Evolutionary conservation across 257 asterid genomes (phyloP).

Genomic region (Ophiorrhiza pumila): DNA sequence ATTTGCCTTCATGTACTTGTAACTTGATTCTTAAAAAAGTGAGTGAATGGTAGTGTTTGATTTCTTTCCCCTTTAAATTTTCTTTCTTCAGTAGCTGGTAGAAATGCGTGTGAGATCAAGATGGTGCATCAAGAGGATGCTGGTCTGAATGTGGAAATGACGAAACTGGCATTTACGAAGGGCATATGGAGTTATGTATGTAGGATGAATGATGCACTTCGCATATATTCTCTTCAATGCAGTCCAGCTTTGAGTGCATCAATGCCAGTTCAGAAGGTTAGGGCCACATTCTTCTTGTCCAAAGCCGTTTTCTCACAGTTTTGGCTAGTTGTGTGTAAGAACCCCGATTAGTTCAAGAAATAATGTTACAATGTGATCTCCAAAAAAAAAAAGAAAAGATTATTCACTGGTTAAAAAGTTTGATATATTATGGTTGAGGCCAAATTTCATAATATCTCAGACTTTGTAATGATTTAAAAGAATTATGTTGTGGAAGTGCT

Average conservation of each 20-base stretch:
- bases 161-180: slow-evolving; percentile 76
- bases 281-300: slow-evolving; percentile 1
- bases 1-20: not conserved
- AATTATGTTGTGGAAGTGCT: not conserved
- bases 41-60: not conserved
- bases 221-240: slow-evolving; percentile 44
- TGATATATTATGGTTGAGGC: not conserved
- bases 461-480: not conserved
- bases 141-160: slow-evolving; percentile 80
- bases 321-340: slow-evolving; percentile 4
- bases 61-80: slow-evolving; percentile 12
- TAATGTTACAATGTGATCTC: not conserved
- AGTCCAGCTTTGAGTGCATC: slow-evolving; percentile 30
- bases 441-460: not conserved
- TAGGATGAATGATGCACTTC: slow-evolving; percentile 78
- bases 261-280: slow-evolving; percentile 57
- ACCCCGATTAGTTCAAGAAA: not conserved
- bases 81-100: slow-evolving; percentile 60
- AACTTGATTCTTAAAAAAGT: not conserved
- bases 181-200: slow-evolving; percentile 86
- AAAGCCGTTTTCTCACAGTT: slow-evolving; percentile 7
- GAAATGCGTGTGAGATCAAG: slow-evolving; percentile 86
- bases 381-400: not conserved
- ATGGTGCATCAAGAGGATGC: slow-evolving; percentile 98
- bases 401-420: too few species aligned